These are phyloP conservation scores for Ogataea trehaloabstinens DNA, from an alignment of 805 yeast species.

Conservation along the genomic window DNA sequence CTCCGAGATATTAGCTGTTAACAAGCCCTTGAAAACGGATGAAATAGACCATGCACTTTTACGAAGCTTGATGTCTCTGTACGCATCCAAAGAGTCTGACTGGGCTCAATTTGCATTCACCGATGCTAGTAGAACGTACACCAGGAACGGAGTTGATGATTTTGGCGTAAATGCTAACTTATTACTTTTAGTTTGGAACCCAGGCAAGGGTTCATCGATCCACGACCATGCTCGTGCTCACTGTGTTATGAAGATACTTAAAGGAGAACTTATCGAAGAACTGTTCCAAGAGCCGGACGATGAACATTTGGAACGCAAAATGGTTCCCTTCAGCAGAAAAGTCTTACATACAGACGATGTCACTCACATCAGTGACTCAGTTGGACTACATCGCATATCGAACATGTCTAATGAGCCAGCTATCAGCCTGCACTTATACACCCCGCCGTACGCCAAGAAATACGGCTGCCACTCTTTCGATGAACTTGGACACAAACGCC, in stretches of 20 bases:
- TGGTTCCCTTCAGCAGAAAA: conserved; percentile 27
- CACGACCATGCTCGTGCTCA: conserved; percentile 80
- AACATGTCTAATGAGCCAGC: conserved; percentile 48
- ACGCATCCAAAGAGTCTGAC: conserved; percentile 46
- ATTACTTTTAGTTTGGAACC: conserved; percentile 68
- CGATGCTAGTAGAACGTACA: conserved; percentile 51
- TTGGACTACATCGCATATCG: conserved; percentile 64
- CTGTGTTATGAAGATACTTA: conserved; percentile 68
- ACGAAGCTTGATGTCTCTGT: conserved; percentile 44
- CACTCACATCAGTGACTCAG: conserved; percentile 61
- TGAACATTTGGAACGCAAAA: conserved; percentile 8
- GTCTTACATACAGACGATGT: conserved; percentile 42
- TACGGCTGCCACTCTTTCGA: conserved; percentile 55
- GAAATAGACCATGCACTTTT: conserved; percentile 55
- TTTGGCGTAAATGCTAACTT: conserved; percentile 70
- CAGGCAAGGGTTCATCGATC: conserved; percentile 59
- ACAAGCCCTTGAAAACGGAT: conserved; percentile 29
- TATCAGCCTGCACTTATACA: conserved; percentile 67
- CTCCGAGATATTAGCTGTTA: conserved; percentile 33
- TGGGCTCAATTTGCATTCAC: conserved; percentile 59
- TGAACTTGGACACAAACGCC: conserved; percentile 46
- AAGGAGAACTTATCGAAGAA: conserved; percentile 57
- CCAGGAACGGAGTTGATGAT: conserved; percentile 72
- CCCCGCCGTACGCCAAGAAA: conserved; percentile 72
- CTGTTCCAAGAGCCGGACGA: conserved; percentile 49